Conservation (phyloP, 345 rosid genomes). For the Geranium rotundifolium region DNA sequence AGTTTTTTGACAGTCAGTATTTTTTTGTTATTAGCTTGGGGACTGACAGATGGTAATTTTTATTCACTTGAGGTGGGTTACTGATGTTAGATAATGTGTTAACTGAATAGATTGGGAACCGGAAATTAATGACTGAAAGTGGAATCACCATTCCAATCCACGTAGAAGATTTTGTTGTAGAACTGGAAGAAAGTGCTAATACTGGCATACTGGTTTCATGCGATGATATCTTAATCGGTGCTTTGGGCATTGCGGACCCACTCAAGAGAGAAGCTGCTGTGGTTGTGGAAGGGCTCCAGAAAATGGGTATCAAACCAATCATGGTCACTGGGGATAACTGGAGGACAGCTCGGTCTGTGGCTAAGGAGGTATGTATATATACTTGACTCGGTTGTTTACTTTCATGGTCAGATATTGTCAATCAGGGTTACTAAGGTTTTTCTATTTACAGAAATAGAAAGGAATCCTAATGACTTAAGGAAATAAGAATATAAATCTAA, state of each 20-base stretch:
- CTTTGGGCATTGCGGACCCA: constrained; percentile 84
- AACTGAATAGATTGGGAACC: constrained; percentile 68
- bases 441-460: too few relatives aligned
- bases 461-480: too few relatives aligned
- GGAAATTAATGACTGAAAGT: constrained; percentile 69
- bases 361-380: constrained; percentile 61
- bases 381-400: neutral
- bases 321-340: constrained; percentile 99
- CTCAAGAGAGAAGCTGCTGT: constrained; percentile 88
- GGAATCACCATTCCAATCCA: constrained; percentile 46
- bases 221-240: constrained; percentile 48
- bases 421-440: too few relatives aligned
- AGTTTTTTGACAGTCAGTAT: constrained; percentile 10
- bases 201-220: constrained; percentile 71
- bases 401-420: too few relatives aligned
- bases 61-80: neutral
- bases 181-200: constrained; percentile 80
- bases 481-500: too few relatives aligned
- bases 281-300: constrained; percentile 73
- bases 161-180: constrained; percentile 58
- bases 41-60: too few relatives aligned
- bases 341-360: constrained; percentile 94
- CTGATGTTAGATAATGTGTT: neutral
- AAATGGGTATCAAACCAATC: constrained; percentile 83
- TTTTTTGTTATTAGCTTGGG: too few relatives aligned